Conservation (phyloP, 371 early-diverging fungal species). For the Mortierella sp. region DNA sequence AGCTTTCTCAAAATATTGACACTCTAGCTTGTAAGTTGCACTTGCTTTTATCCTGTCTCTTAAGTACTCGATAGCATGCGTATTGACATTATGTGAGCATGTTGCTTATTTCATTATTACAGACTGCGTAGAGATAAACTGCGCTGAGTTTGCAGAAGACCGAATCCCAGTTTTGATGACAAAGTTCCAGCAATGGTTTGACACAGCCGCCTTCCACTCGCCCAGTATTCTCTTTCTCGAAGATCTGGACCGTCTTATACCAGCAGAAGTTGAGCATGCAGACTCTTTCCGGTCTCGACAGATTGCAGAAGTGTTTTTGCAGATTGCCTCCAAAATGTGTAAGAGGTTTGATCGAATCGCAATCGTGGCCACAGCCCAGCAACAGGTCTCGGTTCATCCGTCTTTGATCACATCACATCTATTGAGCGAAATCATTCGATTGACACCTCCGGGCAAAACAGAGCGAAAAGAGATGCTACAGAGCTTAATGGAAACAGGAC, state of each 20-base stretch:
- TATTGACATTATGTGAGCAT: no score
- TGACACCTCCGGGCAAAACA: slow-evolving; percentile 77
- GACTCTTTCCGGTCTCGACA: slow-evolving; percentile 79
- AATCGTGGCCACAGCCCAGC: slow-evolving; percentile 78
- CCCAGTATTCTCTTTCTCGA: slow-evolving; percentile 95
- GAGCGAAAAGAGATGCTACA: slow-evolving; percentile 71
- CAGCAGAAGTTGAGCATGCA: slow-evolving; percentile 87
- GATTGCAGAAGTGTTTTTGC: slow-evolving; percentile 75
- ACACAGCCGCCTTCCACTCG: slow-evolving; percentile 80
- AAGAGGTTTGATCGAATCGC: slow-evolving; percentile 66
- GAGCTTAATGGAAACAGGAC: slow-evolving; percentile 46
- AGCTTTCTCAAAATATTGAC: slow-evolving; percentile 57
- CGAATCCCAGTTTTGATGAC: slow-evolving; percentile 75
- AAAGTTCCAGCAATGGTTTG: slow-evolving; percentile 72
- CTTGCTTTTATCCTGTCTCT: slow-evolving; percentile 3
- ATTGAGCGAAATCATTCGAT: slow-evolving; percentile 74
- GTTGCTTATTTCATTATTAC: background rate
- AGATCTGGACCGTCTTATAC: slow-evolving; percentile 94
- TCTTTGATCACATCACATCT: slow-evolving; percentile 73
- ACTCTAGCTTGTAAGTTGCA: slow-evolving; percentile 70
- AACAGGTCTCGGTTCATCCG: slow-evolving; percentile 77
- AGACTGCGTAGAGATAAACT: slow-evolving; percentile 71
- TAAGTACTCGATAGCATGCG: no score
- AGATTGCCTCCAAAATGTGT: slow-evolving; percentile 60
- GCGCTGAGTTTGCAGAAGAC: slow-evolving; percentile 75